phyloP scores from a whole-genome alignment of 805 yeast species.

The Spathaspora sp. region DNA sequence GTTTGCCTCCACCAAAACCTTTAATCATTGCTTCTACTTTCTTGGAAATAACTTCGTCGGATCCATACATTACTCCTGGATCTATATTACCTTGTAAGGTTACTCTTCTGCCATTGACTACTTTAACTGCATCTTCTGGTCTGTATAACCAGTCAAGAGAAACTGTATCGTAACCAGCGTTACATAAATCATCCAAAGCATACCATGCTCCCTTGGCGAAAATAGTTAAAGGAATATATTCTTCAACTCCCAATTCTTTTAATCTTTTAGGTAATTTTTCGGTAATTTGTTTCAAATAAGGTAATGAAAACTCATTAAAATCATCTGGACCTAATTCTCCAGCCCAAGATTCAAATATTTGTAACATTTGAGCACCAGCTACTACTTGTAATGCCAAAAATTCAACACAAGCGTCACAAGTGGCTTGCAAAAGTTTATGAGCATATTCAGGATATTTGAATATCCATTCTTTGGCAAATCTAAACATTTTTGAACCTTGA shows the following conservation, averaged over 20 bases:
- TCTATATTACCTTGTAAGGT: conserved; percentile 93
- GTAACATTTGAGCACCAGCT: conserved; percentile 98
- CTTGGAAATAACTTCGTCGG: conserved; percentile 70
- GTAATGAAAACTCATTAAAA: conserved; percentile 83
- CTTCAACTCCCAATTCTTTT: conserved; percentile 64
- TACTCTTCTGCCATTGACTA: conserved; percentile 67
- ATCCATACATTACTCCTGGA: conserved; percentile 92
- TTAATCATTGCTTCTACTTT: conserved; percentile 85
- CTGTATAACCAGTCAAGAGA: conserved; percentile 90
- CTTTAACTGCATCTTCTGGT: conserved; percentile 79
- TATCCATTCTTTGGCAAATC: conserved; percentile 90
- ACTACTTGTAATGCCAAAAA: conserved; percentile 90
- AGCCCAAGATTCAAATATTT: conserved; percentile 97
- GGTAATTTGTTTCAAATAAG: conserved; percentile 78
- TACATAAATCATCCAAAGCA: conserved; percentile 81
- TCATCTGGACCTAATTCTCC: conserved; percentile 93
- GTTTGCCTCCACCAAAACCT: conserved; percentile 93
- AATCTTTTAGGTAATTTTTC: conserved; percentile 65
- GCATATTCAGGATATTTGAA: conserved; percentile 73
- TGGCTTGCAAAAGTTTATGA: conserved; percentile 66
- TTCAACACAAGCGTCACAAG: conserved; percentile 86
- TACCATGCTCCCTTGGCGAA: conserved; percentile 98
- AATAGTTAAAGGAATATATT: conserved; percentile 78
- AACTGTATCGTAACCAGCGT: conserved; percentile 78
- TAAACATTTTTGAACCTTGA: conserved; percentile 87